These are phyloP conservation scores for Plantago major DNA, from an alignment of 257 asterid species.

Conservation along the genomic window DNA sequence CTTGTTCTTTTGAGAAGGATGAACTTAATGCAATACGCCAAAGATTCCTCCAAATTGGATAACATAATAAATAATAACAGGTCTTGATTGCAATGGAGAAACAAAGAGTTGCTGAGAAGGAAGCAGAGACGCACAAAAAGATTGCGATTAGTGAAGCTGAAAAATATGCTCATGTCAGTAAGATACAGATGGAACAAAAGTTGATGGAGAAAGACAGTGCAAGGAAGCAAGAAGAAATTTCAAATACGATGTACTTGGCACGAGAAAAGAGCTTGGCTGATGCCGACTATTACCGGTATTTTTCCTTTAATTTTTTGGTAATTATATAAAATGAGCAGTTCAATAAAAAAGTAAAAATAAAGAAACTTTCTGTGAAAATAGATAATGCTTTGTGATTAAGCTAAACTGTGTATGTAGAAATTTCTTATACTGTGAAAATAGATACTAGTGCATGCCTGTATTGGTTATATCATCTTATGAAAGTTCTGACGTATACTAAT, in stretches of 20 bases:
- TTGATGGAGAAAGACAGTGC: conserved; percentile 88
- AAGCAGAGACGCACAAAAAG: conserved; percentile 92
- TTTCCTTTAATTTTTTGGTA: conserved; percentile 1
- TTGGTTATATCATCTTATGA: too few species aligned
- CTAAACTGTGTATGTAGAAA: too few species aligned
- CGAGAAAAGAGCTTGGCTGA: conserved; percentile 98
- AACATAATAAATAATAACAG: conserved; percentile 28
- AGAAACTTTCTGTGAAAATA: too few species aligned
- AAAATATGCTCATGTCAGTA: conserved; percentile 83
- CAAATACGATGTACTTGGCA: conserved; percentile 81
- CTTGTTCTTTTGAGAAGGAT: conserved; percentile 7
- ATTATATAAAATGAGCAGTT: background rate
- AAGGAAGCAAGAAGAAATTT: conserved; percentile 87
- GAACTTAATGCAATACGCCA: background rate
- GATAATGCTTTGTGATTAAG: background rate
- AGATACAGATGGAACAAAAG: conserved; percentile 91
- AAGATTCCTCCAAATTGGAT: conserved; percentile 5
- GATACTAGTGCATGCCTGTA: too few species aligned
- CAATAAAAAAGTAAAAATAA: background rate
- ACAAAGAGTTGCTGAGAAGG: conserved; percentile 93
- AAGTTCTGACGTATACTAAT: too few species aligned
- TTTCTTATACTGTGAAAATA: too few species aligned
- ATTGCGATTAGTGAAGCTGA: conserved; percentile 97
- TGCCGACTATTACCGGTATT: conserved; percentile 78
- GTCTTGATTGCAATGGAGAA: conserved; percentile 90